Evolutionary conservation across 2,329 filamentous ascomycete genomes (phyloP).

Genomic region (Aspergillus sp.): DNA sequence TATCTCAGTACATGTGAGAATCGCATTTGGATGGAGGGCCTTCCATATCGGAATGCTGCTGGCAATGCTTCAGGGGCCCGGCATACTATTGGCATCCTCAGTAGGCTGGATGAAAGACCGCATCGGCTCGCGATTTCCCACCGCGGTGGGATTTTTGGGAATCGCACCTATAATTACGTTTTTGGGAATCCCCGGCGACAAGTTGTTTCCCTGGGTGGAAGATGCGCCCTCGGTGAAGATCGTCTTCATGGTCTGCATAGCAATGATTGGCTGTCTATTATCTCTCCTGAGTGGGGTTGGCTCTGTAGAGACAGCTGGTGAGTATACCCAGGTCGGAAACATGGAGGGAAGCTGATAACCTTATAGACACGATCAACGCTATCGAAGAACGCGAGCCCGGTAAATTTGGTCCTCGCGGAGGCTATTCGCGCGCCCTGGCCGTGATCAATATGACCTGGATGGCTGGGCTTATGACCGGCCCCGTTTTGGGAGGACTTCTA

Average conservation of each 20-base stretch:
- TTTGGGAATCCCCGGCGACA: neutral
- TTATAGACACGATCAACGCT: slow-evolving; percentile 13
- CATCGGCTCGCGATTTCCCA: slow-evolving; percentile 4
- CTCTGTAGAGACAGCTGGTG: slow-evolving; percentile 12
- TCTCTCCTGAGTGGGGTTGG: slow-evolving; percentile 9
- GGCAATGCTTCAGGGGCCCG: slow-evolving; percentile 56
- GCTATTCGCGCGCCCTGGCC: slow-evolving; percentile 24
- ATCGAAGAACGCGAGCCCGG: slow-evolving; percentile 18
- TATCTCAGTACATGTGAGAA: slow-evolving; percentile 53
- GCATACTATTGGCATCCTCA: slow-evolving; percentile 56
- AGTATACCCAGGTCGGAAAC: neutral
- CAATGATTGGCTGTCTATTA: slow-evolving; percentile 7
- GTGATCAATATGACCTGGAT: slow-evolving; percentile 23
- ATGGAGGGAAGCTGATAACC: neutral
- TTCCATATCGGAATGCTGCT: slow-evolving; percentile 57
- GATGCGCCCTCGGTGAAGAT: neutral
- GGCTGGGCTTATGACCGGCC: slow-evolving; percentile 19
- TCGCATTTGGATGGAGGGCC: slow-evolving; percentile 54
- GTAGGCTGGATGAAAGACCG: slow-evolving; percentile 47
- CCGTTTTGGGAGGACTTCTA: slow-evolving; percentile 16
- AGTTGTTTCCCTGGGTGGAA: neutral
- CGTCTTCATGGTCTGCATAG: neutral
- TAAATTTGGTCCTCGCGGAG: slow-evolving; percentile 23
- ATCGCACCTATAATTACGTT: neutral
- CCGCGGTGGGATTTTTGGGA: neutral